A percentile compares a stretch with the other conserved stretches of the same genome.
Conservation (phyloP, 139 green algal species). For the Yamagishiella unicocca region DNA sequence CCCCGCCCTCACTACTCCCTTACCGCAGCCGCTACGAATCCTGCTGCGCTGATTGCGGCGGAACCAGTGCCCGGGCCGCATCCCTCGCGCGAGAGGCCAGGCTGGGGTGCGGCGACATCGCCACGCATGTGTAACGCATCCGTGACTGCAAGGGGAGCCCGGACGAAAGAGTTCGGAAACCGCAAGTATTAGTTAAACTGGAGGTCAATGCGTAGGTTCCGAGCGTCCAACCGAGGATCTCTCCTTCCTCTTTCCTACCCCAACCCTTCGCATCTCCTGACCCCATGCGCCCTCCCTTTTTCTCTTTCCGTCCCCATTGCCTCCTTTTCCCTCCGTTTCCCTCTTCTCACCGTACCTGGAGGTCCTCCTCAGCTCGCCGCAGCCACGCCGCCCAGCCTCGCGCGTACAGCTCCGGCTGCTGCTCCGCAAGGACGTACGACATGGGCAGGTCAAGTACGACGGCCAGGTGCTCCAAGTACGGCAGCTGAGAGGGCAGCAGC, state of each 20-base stretch:
- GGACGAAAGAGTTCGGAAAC: too few relatives aligned
- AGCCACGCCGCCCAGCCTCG: slow-evolving; percentile 28
- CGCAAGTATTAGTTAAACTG: too few relatives aligned
- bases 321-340: too few relatives aligned
- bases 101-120: slow-evolving; percentile 17
- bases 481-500: not conserved
- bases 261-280: too few relatives aligned
- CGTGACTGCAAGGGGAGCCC: not conserved
- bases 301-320: too few relatives aligned
- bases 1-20: too few relatives aligned
- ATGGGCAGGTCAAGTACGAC: not conserved
- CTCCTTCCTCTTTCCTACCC: too few relatives aligned
- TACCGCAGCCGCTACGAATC: too few relatives aligned
- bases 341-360: slow-evolving; percentile 30
- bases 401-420: not conserved
- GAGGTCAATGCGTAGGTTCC: too few relatives aligned
- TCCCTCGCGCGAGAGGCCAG: not conserved
- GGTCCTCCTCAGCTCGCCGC: not conserved
- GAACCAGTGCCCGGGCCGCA: not conserved
- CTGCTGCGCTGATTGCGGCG: too few relatives aligned
- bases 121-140: slow-evolving; percentile 18
- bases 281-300: too few relatives aligned
- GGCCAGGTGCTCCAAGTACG: not conserved
- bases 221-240: too few relatives aligned
- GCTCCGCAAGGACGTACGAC: not conserved